A percentile compares a stretch with the other conserved stretches of the same genome.
These are phyloP conservation scores for Colletotrichum eleusines DNA, from an alignment of 2,329 filamentous ascomycete species.

Conservation along the genomic window DNA sequence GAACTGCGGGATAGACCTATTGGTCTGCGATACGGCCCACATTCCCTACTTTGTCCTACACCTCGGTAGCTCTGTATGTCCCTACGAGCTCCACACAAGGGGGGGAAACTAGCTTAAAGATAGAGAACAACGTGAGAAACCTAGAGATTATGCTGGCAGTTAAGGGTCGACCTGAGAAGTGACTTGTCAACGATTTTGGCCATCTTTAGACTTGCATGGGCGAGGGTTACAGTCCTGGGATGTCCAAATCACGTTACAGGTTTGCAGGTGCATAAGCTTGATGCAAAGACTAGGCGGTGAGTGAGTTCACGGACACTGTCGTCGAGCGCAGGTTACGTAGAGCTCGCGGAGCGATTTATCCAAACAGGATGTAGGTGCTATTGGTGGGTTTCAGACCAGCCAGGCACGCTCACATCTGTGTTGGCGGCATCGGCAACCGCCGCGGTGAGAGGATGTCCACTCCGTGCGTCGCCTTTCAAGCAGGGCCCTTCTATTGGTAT, in stretches of 20 bases:
- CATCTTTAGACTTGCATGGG: too few species aligned
- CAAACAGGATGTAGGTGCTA: too few species aligned
- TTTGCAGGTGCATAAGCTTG: background rate
- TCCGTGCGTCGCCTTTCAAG: too few species aligned
- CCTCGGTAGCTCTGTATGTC: too few species aligned
- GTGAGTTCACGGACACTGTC: background rate
- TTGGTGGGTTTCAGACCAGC: too few species aligned
- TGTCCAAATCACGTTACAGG: background rate
- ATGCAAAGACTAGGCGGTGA: background rate
- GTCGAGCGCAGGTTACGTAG: background rate
- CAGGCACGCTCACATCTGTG: too few species aligned
- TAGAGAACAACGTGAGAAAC: constrained; percentile 49
- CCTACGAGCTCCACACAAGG: constrained; percentile 55
- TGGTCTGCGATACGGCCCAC: background rate
- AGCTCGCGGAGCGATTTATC: background rate
- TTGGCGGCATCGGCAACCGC: too few species aligned
- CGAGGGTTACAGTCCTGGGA: too few species aligned
- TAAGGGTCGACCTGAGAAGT: background rate
- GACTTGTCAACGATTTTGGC: background rate
- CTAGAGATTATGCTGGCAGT: background rate
- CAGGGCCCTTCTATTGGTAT: too few species aligned
- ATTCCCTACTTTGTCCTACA: background rate
- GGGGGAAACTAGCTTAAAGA: constrained; percentile 56
- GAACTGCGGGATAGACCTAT: background rate
- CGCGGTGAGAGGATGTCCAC: too few species aligned